Evolutionary conservation across 164 flowering plant species (phyloP).

Genomic region (Piper longum): DNA sequence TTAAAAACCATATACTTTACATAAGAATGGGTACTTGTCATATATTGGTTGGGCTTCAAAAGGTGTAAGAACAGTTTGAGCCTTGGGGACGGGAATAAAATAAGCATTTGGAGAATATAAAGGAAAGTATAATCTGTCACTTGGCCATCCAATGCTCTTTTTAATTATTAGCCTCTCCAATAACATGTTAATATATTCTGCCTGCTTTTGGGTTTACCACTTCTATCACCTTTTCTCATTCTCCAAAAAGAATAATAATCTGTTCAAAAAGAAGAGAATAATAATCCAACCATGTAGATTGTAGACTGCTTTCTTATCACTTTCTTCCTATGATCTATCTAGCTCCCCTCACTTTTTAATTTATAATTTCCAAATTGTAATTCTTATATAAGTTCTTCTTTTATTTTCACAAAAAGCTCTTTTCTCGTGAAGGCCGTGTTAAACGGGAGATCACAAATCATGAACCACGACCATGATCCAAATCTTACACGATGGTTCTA

Average conservation of each 20-base stretch:
- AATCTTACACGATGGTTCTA: too few relatives aligned
- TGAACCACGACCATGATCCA: too few relatives aligned
- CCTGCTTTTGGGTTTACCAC: slow-evolving; percentile 18
- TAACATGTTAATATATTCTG: slow-evolving; percentile 11
- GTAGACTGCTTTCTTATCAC: too few relatives aligned
- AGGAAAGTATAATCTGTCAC: slow-evolving; percentile 7
- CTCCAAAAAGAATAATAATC: slow-evolving; percentile 26
- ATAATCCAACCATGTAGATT: too few relatives aligned
- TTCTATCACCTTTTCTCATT: slow-evolving; percentile 10
- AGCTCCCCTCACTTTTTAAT: too few relatives aligned
- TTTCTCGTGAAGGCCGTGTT: too few relatives aligned
- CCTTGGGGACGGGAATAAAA: slow-evolving; percentile 8
- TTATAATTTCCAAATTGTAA: too few relatives aligned
- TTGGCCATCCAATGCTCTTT: slow-evolving; percentile 2
- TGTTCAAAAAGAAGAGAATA: background rate
- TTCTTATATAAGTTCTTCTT: too few relatives aligned
- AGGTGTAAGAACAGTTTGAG: slow-evolving; percentile 7
- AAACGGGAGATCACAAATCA: too few relatives aligned
- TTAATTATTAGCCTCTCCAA: slow-evolving; percentile 4
- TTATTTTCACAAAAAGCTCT: too few relatives aligned
- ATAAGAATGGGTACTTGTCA: slow-evolving; percentile 50
- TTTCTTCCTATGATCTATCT: too few relatives aligned
- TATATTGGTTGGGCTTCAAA: slow-evolving; percentile 22
- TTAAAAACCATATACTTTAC: slow-evolving; percentile 22
- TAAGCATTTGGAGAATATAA: slow-evolving; percentile 11